Base-by-base conservation (phyloP, 2,329 filamentous ascomycete genomes). In the Rhynchosporium agropyri region DNA sequence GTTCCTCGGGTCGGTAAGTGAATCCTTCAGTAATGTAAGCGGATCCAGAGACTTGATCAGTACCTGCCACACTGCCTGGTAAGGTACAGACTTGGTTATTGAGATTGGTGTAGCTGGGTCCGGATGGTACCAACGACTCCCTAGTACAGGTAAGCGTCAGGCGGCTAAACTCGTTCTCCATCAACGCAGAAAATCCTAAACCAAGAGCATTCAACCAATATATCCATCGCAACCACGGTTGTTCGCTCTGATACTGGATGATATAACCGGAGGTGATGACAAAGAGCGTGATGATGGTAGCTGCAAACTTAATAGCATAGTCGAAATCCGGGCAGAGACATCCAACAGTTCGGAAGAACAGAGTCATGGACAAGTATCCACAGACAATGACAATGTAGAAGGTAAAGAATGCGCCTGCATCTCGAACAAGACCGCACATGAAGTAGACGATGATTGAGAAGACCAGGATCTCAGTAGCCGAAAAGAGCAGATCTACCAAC, bases 151-250 rank as follows among this genome's bases (percentile, higher is more conserved):
- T 86, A 73, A 96, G 79, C 33, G 87, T 81, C 48, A 90, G 79
- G 10, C 84, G 78, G 42, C 82, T 81, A 71, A 97, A 96, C 72
- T 97, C 92, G 71, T 96, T 97, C 70, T 90, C 85, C 90, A 96
- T 95, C 76, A 97, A 76, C 1, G 86, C 80, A 10, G 88, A 84
- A 73, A 97, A 96, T 0, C 87, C 85, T 2, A 95, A 81, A 51
- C 90, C 91, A 0, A 93, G 78, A 0, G 87, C 82, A 65, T 92
- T 92, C 74, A 92, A 79, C 79, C 88, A 94, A 77, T 87, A 91
- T 64, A 94, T 87, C 91, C 91, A 95, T 20, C 89, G 80, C 5
- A 93, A 74, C 88, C 90, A 94, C 3, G 88, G 86, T 69, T 92
- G 88, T 69, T 90, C 84, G 2, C 80, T 84, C 56, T 88, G 83